Base-by-base conservation (phyloP, 495 filamentous ascomycete species). In the Cenococcum geophilum region DNA sequence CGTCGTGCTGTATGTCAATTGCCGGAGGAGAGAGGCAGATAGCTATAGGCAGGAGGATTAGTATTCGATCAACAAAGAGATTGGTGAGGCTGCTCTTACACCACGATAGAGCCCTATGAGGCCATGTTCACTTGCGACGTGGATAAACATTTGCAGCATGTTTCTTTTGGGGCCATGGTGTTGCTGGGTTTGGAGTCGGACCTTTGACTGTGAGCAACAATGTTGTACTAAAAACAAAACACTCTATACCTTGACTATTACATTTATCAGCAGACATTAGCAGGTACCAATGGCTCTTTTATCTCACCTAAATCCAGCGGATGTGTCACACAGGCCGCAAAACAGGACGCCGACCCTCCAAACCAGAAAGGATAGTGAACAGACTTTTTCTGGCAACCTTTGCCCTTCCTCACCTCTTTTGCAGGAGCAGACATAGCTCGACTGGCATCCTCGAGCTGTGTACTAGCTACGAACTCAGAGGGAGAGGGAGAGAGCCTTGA, bases 251-350 rank as follows among this genome's bases (percentile, higher is more conserved):
- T 70, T 70, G 23, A 70, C 67, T 70, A 25, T 49, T 57, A 56
- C 23, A 48, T 47, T 35, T 51, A 50, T 57, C 42, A 59, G 56
- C 40, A 55, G 36, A 53, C 36, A 25, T 27, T 25, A n/a, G 12
- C n/a, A 55, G 12, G 36, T 49, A 16, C 22, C 47, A 61, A 53
- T 57, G 48, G 16, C 18, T 61, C 35, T 35, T 42, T 49, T 47
- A 58, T 59, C 83, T 68, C 76, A 89, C 87, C 79, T 43, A 89
- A 78, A 81, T 95, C 90, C 67, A 97, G 78, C 27, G 92, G 92
- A 78, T 97, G 92, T 35, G 92, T 97, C 22, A 95, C 84, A 64
- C 83, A 84, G 11, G 92, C 92, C 37, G 92, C 91, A 76, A 95
- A 86, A 73, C 88, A 92, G 64, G 87, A 91, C 20, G 92, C 89